Evolutionary conservation across 75 land plant genomes (phyloP).

Genomic region (Picea glauca): DNA sequence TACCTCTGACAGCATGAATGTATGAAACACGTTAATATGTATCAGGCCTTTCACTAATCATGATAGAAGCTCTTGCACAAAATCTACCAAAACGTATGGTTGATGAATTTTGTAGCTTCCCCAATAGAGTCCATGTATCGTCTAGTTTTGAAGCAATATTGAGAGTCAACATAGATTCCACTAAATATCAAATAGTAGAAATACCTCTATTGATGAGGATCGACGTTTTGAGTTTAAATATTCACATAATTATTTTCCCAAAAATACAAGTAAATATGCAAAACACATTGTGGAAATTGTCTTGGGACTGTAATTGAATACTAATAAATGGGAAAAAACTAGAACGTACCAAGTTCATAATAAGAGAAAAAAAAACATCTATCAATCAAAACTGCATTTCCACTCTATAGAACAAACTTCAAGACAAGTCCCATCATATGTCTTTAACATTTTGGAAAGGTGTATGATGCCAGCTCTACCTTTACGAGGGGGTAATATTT

Average conservation of each 20-base stretch:
- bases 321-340: background rate
- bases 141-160: constrained; percentile 66
- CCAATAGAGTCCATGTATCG: constrained; percentile 93
- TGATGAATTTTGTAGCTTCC: constrained; percentile 71
- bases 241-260: too few species aligned
- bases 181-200: constrained; percentile 2
- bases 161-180: background rate
- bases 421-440: background rate
- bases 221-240: too few species aligned
- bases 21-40: constrained; percentile 62
- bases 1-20: constrained; percentile 67
- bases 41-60: constrained; percentile 77
- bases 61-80: constrained; percentile 60
- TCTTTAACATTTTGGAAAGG: background rate
- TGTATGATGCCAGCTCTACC: constrained; percentile 31
- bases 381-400: background rate
- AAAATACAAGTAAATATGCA: background rate
- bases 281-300: background rate
- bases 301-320: background rate
- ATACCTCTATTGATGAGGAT: background rate
- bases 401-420: background rate
- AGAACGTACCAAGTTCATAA: background rate
- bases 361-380: background rate
- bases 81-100: constrained; percentile 57
- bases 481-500: constrained; percentile 87